phyloP scores from a whole-genome alignment of 140 eudicot species.

The Anethum foeniculum region DNA sequence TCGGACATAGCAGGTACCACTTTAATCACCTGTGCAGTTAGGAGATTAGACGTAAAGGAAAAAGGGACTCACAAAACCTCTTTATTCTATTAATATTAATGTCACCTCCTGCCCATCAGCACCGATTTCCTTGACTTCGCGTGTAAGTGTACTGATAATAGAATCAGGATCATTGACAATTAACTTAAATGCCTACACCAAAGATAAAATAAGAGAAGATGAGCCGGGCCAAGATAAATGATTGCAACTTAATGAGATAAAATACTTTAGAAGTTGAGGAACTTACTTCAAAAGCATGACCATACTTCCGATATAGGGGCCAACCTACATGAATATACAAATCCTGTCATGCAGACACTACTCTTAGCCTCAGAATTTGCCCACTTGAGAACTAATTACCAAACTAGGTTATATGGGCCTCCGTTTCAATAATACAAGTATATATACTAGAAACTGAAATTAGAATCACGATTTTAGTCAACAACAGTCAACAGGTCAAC shows the following conservation, averaged over 20 bases:
- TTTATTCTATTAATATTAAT: conserved; percentile 5
- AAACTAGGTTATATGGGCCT: neutral
- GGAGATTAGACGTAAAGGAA: conserved; percentile 1
- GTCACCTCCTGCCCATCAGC: conserved; percentile 54
- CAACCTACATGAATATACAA: conserved; percentile 62
- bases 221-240: neutral
- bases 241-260: conserved; percentile 3
- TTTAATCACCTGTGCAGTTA: conserved; percentile 42
- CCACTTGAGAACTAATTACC: conserved; percentile 5
- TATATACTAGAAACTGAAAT: neutral
- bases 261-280: neutral
- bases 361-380: neutral
- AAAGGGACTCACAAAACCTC: neutral
- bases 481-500: neutral
- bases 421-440: neutral
- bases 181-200: conserved; percentile 54
- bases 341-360: conserved; percentile 32
- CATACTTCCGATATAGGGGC: conserved; percentile 66
- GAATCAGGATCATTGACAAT: conserved; percentile 61
- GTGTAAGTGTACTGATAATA: conserved; percentile 46
- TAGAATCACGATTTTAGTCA: neutral
- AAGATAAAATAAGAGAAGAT: neutral
- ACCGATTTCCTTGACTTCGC: conserved; percentile 60
- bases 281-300: conserved; percentile 68
- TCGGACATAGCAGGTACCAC: conserved; percentile 73